These are phyloP conservation scores for Akebia trifoliata DNA, from an alignment of 164 flowering plant species.

Conservation along the genomic window DNA sequence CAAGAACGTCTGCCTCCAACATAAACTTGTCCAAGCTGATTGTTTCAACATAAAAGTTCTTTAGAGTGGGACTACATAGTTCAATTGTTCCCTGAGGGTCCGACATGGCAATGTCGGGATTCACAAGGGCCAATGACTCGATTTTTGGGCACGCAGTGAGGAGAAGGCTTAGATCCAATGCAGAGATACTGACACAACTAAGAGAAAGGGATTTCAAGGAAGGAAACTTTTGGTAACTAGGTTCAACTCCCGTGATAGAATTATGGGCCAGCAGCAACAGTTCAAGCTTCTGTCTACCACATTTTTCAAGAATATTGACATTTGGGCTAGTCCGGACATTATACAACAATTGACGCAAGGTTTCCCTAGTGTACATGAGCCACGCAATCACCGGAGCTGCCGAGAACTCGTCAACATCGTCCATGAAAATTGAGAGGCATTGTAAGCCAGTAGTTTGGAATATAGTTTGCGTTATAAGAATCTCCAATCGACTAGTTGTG, in stretches of 20 bases:
- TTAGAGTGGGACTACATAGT: slow-evolving; percentile 58
- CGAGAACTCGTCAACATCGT: slow-evolving; percentile 77
- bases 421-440: slow-evolving; percentile 58
- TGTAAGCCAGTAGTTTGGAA: slow-evolving; percentile 76
- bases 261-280: slow-evolving; percentile 55
- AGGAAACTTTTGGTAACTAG: slow-evolving; percentile 78
- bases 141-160: slow-evolving; percentile 76
- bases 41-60: slow-evolving; percentile 61
- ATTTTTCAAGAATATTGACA: slow-evolving; percentile 76
- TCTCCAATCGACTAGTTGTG: slow-evolving; percentile 52
- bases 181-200: slow-evolving; percentile 70
- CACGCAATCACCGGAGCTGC: slow-evolving; percentile 92
- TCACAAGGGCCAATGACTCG: slow-evolving; percentile 55
- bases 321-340: slow-evolving; percentile 70
- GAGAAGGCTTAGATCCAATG: slow-evolving; percentile 72
- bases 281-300: slow-evolving; percentile 78
- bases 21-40: slow-evolving; percentile 77
- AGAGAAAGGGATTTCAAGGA: slow-evolving; percentile 64
- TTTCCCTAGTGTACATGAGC: slow-evolving; percentile 90
- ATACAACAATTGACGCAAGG: slow-evolving; percentile 50
- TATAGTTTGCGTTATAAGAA: slow-evolving; percentile 75
- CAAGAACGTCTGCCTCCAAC: slow-evolving; percentile 77
- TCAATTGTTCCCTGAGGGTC: slow-evolving; percentile 74
- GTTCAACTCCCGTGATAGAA: slow-evolving; percentile 74
- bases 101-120: slow-evolving; percentile 79